Conservation (phyloP, 2,329 filamentous ascomycete species). For the Fusarium nisikadoi region DNA sequence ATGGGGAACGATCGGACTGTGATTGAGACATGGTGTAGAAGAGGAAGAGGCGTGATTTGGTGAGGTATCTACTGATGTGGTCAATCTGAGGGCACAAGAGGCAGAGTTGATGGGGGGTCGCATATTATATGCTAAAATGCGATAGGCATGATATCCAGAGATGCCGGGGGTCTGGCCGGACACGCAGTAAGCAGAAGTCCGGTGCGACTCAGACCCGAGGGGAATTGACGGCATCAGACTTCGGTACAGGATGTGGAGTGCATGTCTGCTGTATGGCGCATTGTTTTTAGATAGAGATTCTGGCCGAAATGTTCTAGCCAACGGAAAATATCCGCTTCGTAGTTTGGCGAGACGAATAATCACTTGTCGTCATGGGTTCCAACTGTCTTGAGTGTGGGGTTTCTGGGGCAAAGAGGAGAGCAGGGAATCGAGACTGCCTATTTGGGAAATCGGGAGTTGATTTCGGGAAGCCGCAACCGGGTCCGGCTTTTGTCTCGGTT, state of each 20-base stretch:
- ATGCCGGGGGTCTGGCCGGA: slow-evolving; percentile 22
- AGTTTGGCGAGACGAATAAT: slow-evolving; percentile 6
- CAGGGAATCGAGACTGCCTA: slow-evolving; percentile 29
- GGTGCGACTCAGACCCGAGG: slow-evolving; percentile 30
- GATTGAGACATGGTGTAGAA: slow-evolving; percentile 29
- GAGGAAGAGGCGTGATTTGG: slow-evolving; percentile 3
- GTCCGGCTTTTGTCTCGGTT: slow-evolving; percentile 44
- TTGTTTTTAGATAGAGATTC: neutral
- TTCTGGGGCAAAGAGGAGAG: slow-evolving; percentile 42
- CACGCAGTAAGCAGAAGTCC: slow-evolving; percentile 8
- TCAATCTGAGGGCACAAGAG: slow-evolving; percentile 2
- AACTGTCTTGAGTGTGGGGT: slow-evolving; percentile 38
- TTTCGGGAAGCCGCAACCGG: slow-evolving; percentile 42
- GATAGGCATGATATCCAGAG: slow-evolving; percentile 14
- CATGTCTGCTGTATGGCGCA: slow-evolving; percentile 14
- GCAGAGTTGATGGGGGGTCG: slow-evolving; percentile 15
- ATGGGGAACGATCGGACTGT: slow-evolving; percentile 36
- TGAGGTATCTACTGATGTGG: slow-evolving; percentile 9
- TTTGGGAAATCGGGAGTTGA: slow-evolving; percentile 46
- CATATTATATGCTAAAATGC: slow-evolving; percentile 32
- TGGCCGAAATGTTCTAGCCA: slow-evolving; percentile 10
- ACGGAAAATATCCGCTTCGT: slow-evolving; percentile 10
- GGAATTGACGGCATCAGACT: slow-evolving; percentile 35
- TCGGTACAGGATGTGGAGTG: slow-evolving; percentile 34
- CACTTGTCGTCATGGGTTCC: slow-evolving; percentile 34